These are phyloP conservation scores for Umbilicaria muhlenbergii DNA, from an alignment of 495 filamentous ascomycete genomes.

Conservation along the genomic window DNA sequence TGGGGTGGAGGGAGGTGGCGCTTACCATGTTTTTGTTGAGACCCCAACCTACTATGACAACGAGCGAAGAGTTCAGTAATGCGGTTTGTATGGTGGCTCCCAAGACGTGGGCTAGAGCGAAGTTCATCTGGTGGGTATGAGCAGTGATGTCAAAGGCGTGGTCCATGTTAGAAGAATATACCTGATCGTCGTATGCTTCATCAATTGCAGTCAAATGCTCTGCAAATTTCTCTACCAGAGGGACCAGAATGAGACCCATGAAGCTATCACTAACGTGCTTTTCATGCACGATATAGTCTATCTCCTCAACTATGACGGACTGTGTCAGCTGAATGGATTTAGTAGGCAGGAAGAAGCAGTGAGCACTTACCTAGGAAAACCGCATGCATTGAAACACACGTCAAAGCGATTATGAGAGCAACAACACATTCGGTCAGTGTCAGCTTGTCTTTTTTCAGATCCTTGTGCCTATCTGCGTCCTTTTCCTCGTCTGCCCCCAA, in stretches of 20 bases:
- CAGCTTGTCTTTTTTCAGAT: constrained; percentile 50
- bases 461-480: constrained; percentile 52
- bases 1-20: no score
- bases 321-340: neutral
- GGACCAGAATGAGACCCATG: constrained; percentile 57
- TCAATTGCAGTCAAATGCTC: constrained; percentile 85
- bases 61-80: constrained; percentile 72
- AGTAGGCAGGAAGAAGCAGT: neutral
- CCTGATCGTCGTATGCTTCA: constrained; percentile 70
- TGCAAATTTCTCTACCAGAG: constrained; percentile 80
- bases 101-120: constrained; percentile 79
- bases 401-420: constrained; percentile 48
- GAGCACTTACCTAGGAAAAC: constrained; percentile 38
- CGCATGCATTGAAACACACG: constrained; percentile 66
- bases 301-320: constrained; percentile 43
- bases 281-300: constrained; percentile 51
- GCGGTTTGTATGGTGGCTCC: constrained; percentile 83
- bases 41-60: constrained; percentile 79
- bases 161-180: neutral
- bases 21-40: constrained; percentile 40
- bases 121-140: constrained; percentile 46
- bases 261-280: constrained; percentile 59
- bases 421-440: constrained; percentile 63
- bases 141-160: neutral
- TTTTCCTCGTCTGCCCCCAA: constrained; percentile 55